Percentiles rank a stretch among this genome's conserved stretches.
Conservation (phyloP, 805 yeast genomes). For the Isabelozyma gotoi region DNA sequence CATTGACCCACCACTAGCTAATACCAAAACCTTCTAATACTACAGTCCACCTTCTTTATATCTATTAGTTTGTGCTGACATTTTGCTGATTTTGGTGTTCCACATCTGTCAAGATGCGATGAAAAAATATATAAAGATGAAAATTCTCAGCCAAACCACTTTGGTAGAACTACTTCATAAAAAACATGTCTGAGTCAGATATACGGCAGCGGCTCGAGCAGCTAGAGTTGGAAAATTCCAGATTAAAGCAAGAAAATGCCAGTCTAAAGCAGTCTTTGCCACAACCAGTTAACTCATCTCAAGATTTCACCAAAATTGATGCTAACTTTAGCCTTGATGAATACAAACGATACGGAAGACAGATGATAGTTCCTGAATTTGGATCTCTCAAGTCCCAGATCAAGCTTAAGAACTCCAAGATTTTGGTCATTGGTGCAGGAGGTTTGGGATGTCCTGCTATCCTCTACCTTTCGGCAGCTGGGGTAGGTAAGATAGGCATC, state of each 20-base stretch:
- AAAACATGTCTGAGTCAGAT: background rate
- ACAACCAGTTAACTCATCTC: background rate
- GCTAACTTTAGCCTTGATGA: constrained; percentile 53
- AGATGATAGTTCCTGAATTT: constrained; percentile 86
- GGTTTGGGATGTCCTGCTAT: constrained; percentile 94
- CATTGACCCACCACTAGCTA: no score
- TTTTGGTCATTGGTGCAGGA: constrained; percentile 92
- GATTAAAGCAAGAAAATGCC: constrained; percentile 4
- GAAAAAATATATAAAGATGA: no score
- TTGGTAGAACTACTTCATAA: no score
- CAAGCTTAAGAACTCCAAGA: constrained; percentile 52
- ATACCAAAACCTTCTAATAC: no score
- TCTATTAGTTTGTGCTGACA: no score
- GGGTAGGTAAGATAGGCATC: constrained; percentile 81
- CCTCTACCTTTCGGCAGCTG: constrained; percentile 82
- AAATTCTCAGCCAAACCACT: no score
- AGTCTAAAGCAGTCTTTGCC: background rate
- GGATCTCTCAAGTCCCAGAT: constrained; percentile 56
- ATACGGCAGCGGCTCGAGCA: constrained; percentile 18
- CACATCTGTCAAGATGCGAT: no score
- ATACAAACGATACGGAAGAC: constrained; percentile 85
- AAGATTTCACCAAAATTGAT: constrained; percentile 6
- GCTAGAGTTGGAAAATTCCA: constrained; percentile 16
- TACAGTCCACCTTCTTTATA: no score
- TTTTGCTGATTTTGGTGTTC: no score